These are phyloP conservation scores for Boletus rubroflammeus DNA, from an alignment of 768 basidiomycete species.

Conservation along the genomic window DNA sequence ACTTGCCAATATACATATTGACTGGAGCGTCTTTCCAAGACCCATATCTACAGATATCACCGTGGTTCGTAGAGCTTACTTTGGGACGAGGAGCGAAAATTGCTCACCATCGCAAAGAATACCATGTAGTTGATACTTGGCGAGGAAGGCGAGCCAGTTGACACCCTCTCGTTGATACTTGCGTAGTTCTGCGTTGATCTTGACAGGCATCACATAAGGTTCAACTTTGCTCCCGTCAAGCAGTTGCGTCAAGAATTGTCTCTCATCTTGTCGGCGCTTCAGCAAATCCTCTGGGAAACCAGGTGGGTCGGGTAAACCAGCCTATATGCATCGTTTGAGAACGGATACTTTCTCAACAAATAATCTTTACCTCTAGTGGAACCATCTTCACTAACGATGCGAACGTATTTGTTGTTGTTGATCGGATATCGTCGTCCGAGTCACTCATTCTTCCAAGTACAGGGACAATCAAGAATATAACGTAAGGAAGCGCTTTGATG, in stretches of 20 bases:
- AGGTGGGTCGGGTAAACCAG: conserved; percentile 93
- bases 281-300: conserved; percentile 88
- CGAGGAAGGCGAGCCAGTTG: conserved; percentile 97
- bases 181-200: conserved; percentile 89
- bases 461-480: conserved; percentile 95
- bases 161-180: conserved; percentile 99
- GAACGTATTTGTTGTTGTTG: conserved; percentile 95
- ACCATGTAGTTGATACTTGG: conserved; percentile 96
- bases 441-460: conserved; percentile 98
- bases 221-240: conserved; percentile 95
- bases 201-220: conserved; percentile 79
- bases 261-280: conserved; percentile 79
- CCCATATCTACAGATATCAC: conserved; percentile 78
- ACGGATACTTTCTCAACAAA: background rate
- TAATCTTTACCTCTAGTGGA: conserved; percentile 75
- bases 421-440: conserved; percentile 83
- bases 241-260: conserved; percentile 89
- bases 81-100: conserved; percentile 14
- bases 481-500: conserved; percentile 92
- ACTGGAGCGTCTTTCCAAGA: conserved; percentile 95
- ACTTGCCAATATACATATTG: conserved; percentile 93
- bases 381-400: conserved; percentile 98
- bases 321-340: conserved; percentile 41
- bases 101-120: conserved; percentile 90
- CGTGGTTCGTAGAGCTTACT: background rate